Base-by-base conservation (phyloP, 805 yeast species). In the Kluyveromyces wickerhamii region DNA sequence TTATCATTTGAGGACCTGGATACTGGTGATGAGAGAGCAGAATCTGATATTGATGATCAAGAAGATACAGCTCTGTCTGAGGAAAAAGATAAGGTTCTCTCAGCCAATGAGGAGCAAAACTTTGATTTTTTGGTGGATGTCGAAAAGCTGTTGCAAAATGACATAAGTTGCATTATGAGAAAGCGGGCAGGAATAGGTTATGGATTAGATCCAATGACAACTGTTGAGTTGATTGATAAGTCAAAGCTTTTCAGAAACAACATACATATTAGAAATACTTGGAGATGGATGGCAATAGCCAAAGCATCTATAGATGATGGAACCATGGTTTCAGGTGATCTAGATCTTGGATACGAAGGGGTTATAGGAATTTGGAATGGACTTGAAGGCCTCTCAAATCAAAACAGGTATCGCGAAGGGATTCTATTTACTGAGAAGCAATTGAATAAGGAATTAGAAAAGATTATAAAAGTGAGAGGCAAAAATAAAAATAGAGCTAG, bases 291-390 rank as follows among this genome's bases (percentile, higher is more conserved):
- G 21, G 72, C 75, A 1, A 72, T 83, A 33, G 85, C 94, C 0
- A 70, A 74, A 35, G 74, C 72, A 27, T 68, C 83, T 1, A 75
- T 76, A 4, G 69, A 69, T 13, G 72, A 77, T 32, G 80, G 84
- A 0, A 63, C 79, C 2, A 79, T 84, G 81, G 63, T 73, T 3
- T 69, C 80, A 4, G 77, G 75, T 16, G 78, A 73, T 12, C 62
- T 85, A 24, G 96, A 89, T 51, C 66, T 89, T 21, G 88, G 94
- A 1, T 87, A 74, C 52, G 79, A 82, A 44, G 98, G 98, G 5
- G 94, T 89, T 3, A 58, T 77, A 18, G 94, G 95, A 7, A 75
- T 89, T 22, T 89, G 97, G 98, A 77, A 77, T 47, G 88, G 88
- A 20, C 67, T 71, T 12, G 71, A 67, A 4, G 79, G 69, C 1